Conservation (phyloP, 1,284 basidiomycete species). For the Anthracocystis walkeri region DNA sequence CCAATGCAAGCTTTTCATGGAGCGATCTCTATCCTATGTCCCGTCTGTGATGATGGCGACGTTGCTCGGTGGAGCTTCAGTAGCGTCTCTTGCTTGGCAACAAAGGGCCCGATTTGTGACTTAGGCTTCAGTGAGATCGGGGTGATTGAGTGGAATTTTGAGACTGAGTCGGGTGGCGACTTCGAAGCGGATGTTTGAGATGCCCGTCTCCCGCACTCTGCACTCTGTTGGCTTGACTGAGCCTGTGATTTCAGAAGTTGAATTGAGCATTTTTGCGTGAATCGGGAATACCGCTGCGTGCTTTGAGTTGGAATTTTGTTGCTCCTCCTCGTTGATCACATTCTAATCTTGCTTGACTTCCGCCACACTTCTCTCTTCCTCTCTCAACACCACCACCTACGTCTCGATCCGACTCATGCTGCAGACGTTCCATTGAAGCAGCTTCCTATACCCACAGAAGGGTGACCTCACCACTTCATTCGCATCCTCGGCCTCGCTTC, state of each 20-base stretch:
- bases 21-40: too few relatives aligned
- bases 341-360: conserved; percentile 2
- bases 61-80: background rate
- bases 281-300: conserved; percentile 20
- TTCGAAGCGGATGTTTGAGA: background rate
- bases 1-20: background rate
- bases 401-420: conserved; percentile 5
- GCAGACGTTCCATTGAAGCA: conserved; percentile 1
- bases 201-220: conserved; percentile 19
- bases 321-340: conserved; percentile 7
- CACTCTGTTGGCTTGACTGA: background rate
- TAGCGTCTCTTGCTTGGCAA: too few relatives aligned
- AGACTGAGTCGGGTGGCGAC: conserved; percentile 1
- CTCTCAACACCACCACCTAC: conserved; percentile 1
- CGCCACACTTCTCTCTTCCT: conserved; percentile 13
- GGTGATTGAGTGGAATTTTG: background rate
- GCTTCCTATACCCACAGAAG: conserved; percentile 4
- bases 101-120: background rate
- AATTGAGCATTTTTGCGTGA: conserved; percentile 4
- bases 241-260: background rate
- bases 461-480: background rate
- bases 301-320: background rate
- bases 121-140: background rate
- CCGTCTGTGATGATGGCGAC: background rate
- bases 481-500: background rate